Conservation (phyloP, 352 stramenopile genomes). For the Phytopythium cucurbitacearum region DNA sequence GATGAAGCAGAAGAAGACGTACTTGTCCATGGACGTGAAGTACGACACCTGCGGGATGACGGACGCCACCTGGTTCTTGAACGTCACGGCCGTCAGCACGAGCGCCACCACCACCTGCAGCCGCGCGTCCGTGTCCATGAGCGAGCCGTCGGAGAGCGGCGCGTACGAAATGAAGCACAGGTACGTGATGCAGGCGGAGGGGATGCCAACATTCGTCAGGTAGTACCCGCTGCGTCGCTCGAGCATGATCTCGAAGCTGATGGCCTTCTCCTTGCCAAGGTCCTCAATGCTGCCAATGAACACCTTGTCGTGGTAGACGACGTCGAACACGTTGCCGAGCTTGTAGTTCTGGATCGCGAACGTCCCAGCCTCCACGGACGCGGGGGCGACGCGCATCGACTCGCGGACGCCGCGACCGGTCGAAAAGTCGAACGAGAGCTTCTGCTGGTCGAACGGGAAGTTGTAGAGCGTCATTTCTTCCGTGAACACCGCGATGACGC, state of each 20-base stretch:
- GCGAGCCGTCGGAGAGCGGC: slow-evolving; percentile 18
- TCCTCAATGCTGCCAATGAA: slow-evolving; percentile 39
- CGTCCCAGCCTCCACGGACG: slow-evolving; percentile 26
- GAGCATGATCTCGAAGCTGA: slow-evolving; percentile 58
- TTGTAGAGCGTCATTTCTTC: slow-evolving; percentile 53
- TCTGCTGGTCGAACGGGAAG: slow-evolving; percentile 63
- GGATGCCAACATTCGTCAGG: slow-evolving; percentile 48
- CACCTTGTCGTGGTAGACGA: slow-evolving; percentile 46
- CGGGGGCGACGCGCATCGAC: slow-evolving; percentile 26
- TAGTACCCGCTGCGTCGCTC: slow-evolving; percentile 46
- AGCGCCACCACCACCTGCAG: slow-evolving; percentile 55
- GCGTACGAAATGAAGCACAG: slow-evolving; percentile 52
- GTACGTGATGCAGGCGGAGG: slow-evolving; percentile 44
- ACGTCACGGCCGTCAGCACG: slow-evolving; percentile 57
- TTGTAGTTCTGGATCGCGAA: slow-evolving; percentile 53
- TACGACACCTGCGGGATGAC: slow-evolving; percentile 61
- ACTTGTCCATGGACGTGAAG: slow-evolving; percentile 57
- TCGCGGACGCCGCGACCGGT: slow-evolving; percentile 27
- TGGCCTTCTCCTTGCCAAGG: slow-evolving; percentile 28
- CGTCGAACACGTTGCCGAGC: slow-evolving; percentile 47
- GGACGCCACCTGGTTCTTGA: slow-evolving; percentile 51
- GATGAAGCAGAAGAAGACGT: slow-evolving; percentile 66
- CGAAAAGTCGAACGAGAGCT: slow-evolving; percentile 45
- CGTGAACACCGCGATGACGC: slow-evolving; percentile 37
- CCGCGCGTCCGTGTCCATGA: slow-evolving; percentile 47